phyloP scores from a whole-genome alignment of 768 basidiomycete species.

The Mycena latifolia region DNA sequence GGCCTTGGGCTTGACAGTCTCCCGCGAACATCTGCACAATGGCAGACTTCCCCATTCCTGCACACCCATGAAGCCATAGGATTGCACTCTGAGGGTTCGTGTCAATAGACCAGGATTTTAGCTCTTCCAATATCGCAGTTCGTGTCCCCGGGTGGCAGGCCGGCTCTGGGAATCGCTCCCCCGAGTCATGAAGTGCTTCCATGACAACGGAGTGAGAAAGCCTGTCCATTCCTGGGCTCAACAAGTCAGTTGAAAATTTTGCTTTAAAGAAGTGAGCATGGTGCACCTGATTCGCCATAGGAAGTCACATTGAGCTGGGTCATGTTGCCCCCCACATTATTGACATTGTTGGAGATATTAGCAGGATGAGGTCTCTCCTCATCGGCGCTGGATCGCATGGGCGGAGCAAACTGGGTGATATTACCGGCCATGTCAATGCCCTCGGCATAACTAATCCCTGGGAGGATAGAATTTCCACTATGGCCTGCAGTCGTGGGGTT shows the following conservation, averaged over 20 bases:
- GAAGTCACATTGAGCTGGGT: slow-evolving; percentile 1
- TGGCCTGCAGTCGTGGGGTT: no score
- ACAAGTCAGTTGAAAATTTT: not conserved
- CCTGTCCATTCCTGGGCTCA: not conserved
- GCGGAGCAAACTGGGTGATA: no score
- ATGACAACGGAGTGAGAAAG: slow-evolving; percentile 41
- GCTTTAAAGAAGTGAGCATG: no score
- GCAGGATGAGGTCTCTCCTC: no score
- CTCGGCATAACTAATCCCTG: no score
- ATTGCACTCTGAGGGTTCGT: not conserved
- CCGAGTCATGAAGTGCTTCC: no score
- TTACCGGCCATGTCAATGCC: no score
- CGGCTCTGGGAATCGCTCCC: no score
- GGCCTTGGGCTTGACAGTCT: no score
- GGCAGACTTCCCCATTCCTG: not conserved
- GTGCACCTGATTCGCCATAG: not conserved
- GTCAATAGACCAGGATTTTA: not conserved
- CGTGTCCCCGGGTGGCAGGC: slow-evolving; percentile 18
- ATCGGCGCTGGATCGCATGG: no score
- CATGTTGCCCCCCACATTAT: not conserved
- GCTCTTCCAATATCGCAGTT: not conserved
- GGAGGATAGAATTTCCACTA: no score
- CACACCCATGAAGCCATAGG: not conserved
- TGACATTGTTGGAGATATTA: not conserved
- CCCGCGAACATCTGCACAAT: slow-evolving; percentile 3